Conservation (phyloP, 768 basidiomycete species). For the Leucocoprinus leucothites region DNA sequence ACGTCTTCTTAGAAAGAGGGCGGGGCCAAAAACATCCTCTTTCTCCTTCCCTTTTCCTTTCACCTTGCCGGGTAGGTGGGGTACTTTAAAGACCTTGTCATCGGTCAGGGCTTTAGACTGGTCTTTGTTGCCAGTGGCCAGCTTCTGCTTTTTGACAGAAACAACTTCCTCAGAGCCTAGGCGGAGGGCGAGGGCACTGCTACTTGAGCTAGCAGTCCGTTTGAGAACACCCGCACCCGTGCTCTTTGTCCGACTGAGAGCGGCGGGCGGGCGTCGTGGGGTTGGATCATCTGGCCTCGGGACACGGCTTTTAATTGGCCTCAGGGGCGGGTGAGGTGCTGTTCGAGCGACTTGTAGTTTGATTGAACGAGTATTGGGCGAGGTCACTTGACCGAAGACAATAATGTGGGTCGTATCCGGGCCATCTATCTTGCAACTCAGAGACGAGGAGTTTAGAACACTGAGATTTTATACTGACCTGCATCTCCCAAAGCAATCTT, state of each 20-base stretch:
- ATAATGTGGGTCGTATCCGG: constrained; percentile 68
- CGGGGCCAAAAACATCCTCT: constrained; percentile 35
- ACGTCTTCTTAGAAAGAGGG: constrained; percentile 9
- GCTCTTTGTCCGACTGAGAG: constrained; percentile 26
- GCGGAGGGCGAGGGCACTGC: constrained; percentile 12
- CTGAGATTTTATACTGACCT: constrained; percentile 35
- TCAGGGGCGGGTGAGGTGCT: constrained; percentile 36
- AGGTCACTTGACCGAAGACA: constrained; percentile 36
- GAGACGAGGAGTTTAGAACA: neutral
- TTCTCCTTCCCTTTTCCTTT: constrained; percentile 38
- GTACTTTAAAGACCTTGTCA: constrained; percentile 47
- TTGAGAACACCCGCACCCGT: constrained; percentile 23
- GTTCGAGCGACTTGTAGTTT: constrained; percentile 58
- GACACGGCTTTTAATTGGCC: constrained; percentile 23
- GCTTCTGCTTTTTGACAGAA: constrained; percentile 31
- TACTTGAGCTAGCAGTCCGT: constrained; percentile 26
- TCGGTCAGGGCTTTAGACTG: constrained; percentile 26
- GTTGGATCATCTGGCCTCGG: constrained; percentile 75
- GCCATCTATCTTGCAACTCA: constrained; percentile 40
- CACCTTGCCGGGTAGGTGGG: constrained; percentile 36
- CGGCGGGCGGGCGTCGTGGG: constrained; percentile 61
- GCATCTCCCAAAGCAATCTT: constrained; percentile 70
- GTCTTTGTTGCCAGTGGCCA: constrained; percentile 28
- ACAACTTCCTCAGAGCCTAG: constrained; percentile 11
- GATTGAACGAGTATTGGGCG: constrained; percentile 26